phyloP scores from a whole-genome alignment of 1,284 basidiomycete species.

The Coriolopsis trogii region DNA sequence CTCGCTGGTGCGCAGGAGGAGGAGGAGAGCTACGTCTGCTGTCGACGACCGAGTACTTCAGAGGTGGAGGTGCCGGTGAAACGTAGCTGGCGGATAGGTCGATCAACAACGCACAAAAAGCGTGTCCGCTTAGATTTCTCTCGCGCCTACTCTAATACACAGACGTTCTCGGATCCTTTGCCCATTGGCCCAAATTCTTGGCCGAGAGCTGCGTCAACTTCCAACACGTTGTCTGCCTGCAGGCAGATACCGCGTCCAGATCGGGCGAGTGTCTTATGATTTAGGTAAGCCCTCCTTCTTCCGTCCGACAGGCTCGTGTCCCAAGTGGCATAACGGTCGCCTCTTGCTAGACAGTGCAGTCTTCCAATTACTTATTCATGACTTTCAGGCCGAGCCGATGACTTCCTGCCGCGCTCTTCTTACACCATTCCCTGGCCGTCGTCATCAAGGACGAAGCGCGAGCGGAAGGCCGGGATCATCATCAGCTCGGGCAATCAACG shows the following conservation, averaged over 20 bases:
- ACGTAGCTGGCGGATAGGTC: conserved; percentile 28
- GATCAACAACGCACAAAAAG: conserved; percentile 34
- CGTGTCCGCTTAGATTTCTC: conserved; percentile 34
- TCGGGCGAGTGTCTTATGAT: conserved; percentile 33
- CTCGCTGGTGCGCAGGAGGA: conserved; percentile 16
- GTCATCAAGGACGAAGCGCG: conserved; percentile 9
- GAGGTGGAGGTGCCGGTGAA: conserved; percentile 28
- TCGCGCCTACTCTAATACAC: conserved; percentile 31
- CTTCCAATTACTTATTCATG: conserved; percentile 12
- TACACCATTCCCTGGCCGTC: conserved; percentile 11
- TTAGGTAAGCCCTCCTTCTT: conserved; percentile 35
- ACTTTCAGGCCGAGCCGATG: conserved; percentile 8
- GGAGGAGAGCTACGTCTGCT: conserved; percentile 25
- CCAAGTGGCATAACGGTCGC: conserved; percentile 17
- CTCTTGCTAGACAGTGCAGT: conserved; percentile 13
- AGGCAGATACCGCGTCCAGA: conserved; percentile 34
- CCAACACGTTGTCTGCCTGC: conserved; percentile 43
- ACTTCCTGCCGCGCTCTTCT: conserved; percentile 9
- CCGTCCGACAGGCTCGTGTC: conserved; percentile 24
- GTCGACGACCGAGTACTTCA: conserved; percentile 33
- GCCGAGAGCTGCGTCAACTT: conserved; percentile 27
- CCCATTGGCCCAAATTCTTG: conserved; percentile 34
- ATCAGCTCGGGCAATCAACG: conserved; percentile 12
- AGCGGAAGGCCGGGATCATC: conserved; percentile 15
- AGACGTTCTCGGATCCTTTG: conserved; percentile 28